Percentiles rank a stretch among this genome's conserved stretches.
Evolutionary conservation across 768 basidiomycete genomes (phyloP).

Genomic region (Termitomyces sp.): DNA sequence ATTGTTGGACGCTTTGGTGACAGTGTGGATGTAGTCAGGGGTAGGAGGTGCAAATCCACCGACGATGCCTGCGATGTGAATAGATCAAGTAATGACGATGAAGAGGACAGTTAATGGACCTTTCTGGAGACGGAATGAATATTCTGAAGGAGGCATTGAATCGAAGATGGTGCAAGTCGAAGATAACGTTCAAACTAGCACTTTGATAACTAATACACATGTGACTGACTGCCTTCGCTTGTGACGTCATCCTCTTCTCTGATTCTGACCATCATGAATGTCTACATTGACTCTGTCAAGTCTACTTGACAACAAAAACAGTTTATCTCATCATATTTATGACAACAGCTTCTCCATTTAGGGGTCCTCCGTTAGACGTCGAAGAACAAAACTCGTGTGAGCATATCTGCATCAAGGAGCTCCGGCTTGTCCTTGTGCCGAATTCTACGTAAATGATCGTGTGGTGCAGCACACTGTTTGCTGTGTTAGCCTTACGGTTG

Average conservation of each 20-base stretch:
- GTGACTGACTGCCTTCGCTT: neutral
- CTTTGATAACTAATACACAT: neutral
- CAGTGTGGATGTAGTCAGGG: conserved; percentile 47
- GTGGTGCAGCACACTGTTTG: neutral
- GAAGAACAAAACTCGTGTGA: neutral
- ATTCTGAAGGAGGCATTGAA: conserved; percentile 39
- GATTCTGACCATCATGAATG: too few relatives aligned
- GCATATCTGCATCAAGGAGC: neutral
- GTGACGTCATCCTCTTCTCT: neutral
- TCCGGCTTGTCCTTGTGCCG: neutral
- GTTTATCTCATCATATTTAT: neutral
- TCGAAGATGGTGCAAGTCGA: neutral
- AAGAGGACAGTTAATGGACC: conserved; percentile 30
- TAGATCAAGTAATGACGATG: neutral
- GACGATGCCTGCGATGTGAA: conserved; percentile 49
- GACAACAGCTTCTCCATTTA: neutral
- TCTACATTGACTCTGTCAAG: too few relatives aligned
- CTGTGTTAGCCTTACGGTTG: neutral
- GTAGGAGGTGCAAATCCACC: conserved; percentile 75
- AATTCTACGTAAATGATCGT: neutral
- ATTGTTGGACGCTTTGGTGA: conserved; percentile 36
- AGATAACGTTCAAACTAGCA: neutral
- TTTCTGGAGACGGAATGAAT: conserved; percentile 55
- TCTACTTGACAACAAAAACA: neutral
- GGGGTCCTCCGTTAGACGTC: neutral